Conservation (phyloP, 192 early-diverging fungal genomes). For the Podila clonocystis region DNA sequence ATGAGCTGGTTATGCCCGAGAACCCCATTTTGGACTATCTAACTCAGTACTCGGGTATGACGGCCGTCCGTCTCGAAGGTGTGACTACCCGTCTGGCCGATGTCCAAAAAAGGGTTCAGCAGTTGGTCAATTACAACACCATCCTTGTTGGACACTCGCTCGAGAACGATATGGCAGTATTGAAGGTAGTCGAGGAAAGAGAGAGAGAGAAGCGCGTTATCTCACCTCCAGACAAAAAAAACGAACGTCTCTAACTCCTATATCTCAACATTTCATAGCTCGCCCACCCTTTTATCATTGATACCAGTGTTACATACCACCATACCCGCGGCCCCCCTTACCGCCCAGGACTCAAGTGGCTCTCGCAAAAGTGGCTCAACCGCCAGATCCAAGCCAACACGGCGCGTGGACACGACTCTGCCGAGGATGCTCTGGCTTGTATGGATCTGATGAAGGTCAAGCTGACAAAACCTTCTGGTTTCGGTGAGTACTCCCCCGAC, state of each 20-base stretch:
- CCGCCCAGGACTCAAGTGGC: conserved; percentile 61
- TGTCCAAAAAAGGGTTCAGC: conserved; percentile 57
- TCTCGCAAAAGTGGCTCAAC: conserved; percentile 61
- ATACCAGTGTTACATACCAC: conserved; percentile 71
- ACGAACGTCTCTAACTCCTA: not conserved
- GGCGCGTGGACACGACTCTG: conserved; percentile 70
- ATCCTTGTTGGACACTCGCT: conserved; percentile 68
- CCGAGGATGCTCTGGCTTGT: conserved; percentile 73
- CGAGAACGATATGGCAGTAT: conserved; percentile 75
- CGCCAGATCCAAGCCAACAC: conserved; percentile 64
- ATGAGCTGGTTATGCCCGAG: conserved; percentile 63
- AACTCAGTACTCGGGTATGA: conserved; percentile 68
- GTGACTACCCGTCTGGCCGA: conserved; percentile 54
- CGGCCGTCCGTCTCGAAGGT: conserved; percentile 48
- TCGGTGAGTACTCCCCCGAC: conserved; percentile 48
- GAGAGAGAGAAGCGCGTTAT: not conserved
- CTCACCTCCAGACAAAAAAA: no score
- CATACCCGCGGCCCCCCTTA: conserved; percentile 60
- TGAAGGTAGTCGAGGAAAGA: conserved; percentile 44
- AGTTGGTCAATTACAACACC: conserved; percentile 55
- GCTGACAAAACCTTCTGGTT: conserved; percentile 48
- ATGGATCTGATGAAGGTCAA: conserved; percentile 72
- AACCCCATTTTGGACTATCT: conserved; percentile 63
- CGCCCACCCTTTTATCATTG: conserved; percentile 67
- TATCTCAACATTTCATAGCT: conserved; percentile 22